These are phyloP conservation scores for Lactuca sativa DNA, from an alignment of 129 eudicot species.

Conservation along the genomic window DNA sequence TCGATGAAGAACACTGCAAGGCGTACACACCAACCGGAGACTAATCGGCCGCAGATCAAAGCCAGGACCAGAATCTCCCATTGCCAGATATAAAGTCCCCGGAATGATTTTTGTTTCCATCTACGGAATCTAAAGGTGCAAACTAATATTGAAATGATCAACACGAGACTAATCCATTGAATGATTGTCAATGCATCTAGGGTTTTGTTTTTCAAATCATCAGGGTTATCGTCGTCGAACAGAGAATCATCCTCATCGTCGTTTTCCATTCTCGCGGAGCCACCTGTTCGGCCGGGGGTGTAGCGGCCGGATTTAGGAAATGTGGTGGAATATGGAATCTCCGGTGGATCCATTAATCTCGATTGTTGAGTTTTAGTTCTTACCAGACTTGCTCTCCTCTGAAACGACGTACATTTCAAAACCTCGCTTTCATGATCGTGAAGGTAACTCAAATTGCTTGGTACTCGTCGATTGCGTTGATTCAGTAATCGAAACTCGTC, in stretches of 20 bases:
- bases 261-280: conserved; percentile 24
- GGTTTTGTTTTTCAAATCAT: conserved; percentile 44
- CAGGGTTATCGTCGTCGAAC: conserved; percentile 62
- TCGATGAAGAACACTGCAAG: conserved; percentile 39
- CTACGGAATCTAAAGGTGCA: conserved; percentile 28
- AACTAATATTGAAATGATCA: conserved; percentile 35
- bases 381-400: conserved; percentile 42
- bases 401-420: conserved; percentile 63
- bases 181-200: conserved; percentile 42
- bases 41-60: conserved; percentile 41
- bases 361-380: conserved; percentile 56
- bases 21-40: conserved; percentile 39
- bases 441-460: conserved; percentile 30
- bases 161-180: conserved; percentile 54
- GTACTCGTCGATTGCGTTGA: conserved; percentile 29
- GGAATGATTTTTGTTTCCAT: conserved; percentile 34
- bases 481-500: conserved; percentile 13
- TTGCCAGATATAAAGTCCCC: conserved; percentile 41
- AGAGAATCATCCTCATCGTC: conserved; percentile 68
- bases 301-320: conserved; percentile 21
- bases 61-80: conserved; percentile 41
- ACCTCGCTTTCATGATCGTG: conserved; percentile 40
- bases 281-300: conserved; percentile 24
- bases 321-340: conserved; percentile 30
- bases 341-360: conserved; percentile 53